Evolutionary conservation across 1,139 yeast species (phyloP).

Genomic region (Casaregolazyma lundiana): DNA sequence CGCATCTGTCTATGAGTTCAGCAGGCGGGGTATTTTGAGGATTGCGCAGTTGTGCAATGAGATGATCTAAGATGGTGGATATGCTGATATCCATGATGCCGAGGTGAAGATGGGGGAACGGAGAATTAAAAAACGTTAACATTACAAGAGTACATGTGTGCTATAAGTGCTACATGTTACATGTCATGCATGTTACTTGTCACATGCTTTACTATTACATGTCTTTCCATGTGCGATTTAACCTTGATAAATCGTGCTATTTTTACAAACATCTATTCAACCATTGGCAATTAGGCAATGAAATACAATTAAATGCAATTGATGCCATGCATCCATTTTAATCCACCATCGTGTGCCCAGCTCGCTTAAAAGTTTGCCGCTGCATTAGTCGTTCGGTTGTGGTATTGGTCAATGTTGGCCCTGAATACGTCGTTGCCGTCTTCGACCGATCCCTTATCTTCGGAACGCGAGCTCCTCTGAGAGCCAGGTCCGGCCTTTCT

Average conservation of each 20-base stretch:
- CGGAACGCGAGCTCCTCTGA: conserved; percentile 8
- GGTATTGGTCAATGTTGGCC: conserved; percentile 38
- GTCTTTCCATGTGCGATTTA: too few species aligned
- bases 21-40: conserved; percentile 1
- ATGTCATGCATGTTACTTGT: too few species aligned
- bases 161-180: too few species aligned
- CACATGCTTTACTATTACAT: too few species aligned
- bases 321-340: too few species aligned
- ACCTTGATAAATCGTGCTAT: too few species aligned
- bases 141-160: background rate
- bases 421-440: conserved; percentile 34
- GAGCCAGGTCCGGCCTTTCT: conserved; percentile 15
- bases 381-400: conserved; percentile 29
- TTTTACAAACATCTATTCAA: too few species aligned
- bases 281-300: too few species aligned
- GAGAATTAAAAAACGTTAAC: background rate
- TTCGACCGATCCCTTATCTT: conserved; percentile 21
- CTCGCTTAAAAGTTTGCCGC: conserved; percentile 33
- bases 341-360: background rate
- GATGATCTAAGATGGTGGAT: conserved; percentile 11
- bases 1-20: conserved; percentile 32
- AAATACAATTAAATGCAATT: too few species aligned
- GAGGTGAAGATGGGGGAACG: conserved; percentile 3
- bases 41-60: conserved; percentile 13
- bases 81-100: conserved; percentile 8